Evolutionary conservation across 2,329 filamentous ascomycete species (phyloP).

Genomic region (Colletotrichum lentis): DNA sequence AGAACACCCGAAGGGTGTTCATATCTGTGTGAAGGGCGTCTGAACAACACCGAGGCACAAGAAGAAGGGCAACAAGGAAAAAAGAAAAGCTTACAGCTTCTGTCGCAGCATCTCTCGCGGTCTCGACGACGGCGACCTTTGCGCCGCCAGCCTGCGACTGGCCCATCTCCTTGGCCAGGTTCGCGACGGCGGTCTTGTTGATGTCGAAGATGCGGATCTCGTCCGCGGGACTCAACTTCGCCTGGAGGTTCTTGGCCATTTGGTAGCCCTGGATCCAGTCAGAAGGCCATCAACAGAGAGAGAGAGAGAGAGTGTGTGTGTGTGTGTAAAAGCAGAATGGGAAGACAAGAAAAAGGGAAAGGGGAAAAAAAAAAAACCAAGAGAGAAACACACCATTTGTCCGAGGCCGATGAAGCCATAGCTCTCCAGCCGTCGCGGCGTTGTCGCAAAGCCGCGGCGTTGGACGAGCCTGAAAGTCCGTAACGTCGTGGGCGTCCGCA

Average conservation of each 20-base stretch:
- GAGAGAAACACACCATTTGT: constrained; percentile 61
- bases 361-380: not conserved
- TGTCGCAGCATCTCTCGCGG: constrained; percentile 58
- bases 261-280: constrained; percentile 60
- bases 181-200: constrained; percentile 58
- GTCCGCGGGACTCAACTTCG: constrained; percentile 61
- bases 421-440: constrained; percentile 57
- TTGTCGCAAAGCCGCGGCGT: constrained; percentile 60
- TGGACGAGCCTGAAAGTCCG: constrained; percentile 47
- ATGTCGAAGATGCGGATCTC: constrained; percentile 65
- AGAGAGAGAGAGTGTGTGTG: no score
- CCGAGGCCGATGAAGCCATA: constrained; percentile 69
- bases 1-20: not conserved
- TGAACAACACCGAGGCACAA: not conserved
- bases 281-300: not conserved
- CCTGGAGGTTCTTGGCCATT: constrained; percentile 70
- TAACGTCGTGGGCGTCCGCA: constrained; percentile 24
- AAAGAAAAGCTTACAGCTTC: constrained; percentile 58
- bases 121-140: constrained; percentile 54
- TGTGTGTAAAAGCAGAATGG: not conserved
- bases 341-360: no score
- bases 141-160: constrained; percentile 56
- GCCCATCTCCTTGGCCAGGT: constrained; percentile 58
- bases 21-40: constrained; percentile 35
- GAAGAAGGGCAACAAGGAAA: not conserved